Evolutionary conservation across 345 rosid genomes (phyloP).

Genomic region (Theobroma cacao): DNA sequence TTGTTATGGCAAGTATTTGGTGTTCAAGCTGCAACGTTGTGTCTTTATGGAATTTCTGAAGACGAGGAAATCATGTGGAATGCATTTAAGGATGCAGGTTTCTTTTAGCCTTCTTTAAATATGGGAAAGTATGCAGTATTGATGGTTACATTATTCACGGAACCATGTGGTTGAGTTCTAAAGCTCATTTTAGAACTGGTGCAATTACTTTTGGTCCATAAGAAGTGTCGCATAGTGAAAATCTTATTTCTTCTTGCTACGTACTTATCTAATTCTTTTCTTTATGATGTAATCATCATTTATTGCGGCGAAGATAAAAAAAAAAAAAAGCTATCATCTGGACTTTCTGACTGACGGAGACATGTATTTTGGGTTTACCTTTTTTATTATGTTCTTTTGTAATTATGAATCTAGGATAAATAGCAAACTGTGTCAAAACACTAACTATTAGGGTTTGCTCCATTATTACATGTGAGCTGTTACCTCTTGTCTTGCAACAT

Average conservation of each 20-base stretch:
- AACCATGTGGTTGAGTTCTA: neutral
- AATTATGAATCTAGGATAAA: neutral
- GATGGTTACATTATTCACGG: neutral
- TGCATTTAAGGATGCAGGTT: conserved; percentile 77
- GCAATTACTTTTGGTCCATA: conserved; percentile 4
- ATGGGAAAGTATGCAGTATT: neutral
- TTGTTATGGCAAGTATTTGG: conserved; percentile 91
- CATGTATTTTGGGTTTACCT: neutral
- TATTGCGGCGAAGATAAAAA: neutral
- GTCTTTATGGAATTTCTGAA: conserved; percentile 85
- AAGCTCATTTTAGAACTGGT: conserved; percentile 4
- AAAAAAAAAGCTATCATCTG: neutral
- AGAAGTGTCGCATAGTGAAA: neutral
- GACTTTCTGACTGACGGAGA: neutral
- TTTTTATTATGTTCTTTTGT: neutral
- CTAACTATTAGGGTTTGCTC: too few relatives aligned
- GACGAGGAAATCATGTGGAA: conserved; percentile 93
- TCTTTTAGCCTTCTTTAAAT: conserved; percentile 9
- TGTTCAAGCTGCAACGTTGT: conserved; percentile 70
- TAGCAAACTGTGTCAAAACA: neutral
- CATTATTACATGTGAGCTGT: neutral
- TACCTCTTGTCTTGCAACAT: neutral
- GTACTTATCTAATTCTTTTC: neutral
- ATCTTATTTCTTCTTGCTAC: conserved; percentile 2
- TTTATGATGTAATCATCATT: neutral